These are phyloP conservation scores for Hypoxylon rickii DNA, from an alignment of 495 filamentous ascomycete species.

Conservation along the genomic window DNA sequence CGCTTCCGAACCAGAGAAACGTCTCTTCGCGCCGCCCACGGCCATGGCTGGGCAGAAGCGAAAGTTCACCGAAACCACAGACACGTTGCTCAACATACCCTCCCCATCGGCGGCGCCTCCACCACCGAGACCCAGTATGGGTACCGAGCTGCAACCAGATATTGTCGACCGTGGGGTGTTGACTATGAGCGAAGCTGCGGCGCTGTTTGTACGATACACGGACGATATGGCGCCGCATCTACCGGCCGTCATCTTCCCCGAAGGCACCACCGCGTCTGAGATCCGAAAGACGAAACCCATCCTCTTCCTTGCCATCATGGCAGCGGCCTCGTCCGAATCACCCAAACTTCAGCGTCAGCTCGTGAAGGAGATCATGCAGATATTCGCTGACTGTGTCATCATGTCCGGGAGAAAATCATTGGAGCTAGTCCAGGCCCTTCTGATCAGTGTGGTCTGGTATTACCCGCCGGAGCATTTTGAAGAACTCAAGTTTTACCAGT, in stretches of 20 bases:
- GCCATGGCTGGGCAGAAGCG: conserved; percentile 53
- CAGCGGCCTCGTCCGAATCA: conserved; percentile 65
- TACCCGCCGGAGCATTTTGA: conserved; percentile 80
- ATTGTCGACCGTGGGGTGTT: conserved; percentile 74
- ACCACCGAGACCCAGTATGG: background rate
- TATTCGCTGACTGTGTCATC: conserved; percentile 75
- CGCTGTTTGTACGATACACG: conserved; percentile 71
- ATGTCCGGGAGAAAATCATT: conserved; percentile 79
- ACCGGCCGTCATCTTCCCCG: conserved; percentile 77
- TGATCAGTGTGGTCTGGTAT: conserved; percentile 78
- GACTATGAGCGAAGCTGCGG: conserved; percentile 61
- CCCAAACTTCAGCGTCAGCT: conserved; percentile 63
- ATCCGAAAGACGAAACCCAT: conserved; percentile 74
- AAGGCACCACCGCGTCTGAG: conserved; percentile 65
- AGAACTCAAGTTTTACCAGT: conserved; percentile 89
- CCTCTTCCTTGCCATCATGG: conserved; percentile 81
- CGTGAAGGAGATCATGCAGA: conserved; percentile 70
- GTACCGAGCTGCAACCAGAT: conserved; percentile 55
- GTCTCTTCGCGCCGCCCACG: conserved; percentile 38
- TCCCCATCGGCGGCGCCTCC: conserved; percentile 17
- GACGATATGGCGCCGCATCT: conserved; percentile 71
- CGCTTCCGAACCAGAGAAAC: conserved; percentile 27
- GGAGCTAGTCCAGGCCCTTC: conserved; percentile 82
- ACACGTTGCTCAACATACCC: too few species aligned
- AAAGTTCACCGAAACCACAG: conserved; percentile 47